phyloP scores from a whole-genome alignment of 768 basidiomycete genomes.

The Xanthoconium purpureum region DNA sequence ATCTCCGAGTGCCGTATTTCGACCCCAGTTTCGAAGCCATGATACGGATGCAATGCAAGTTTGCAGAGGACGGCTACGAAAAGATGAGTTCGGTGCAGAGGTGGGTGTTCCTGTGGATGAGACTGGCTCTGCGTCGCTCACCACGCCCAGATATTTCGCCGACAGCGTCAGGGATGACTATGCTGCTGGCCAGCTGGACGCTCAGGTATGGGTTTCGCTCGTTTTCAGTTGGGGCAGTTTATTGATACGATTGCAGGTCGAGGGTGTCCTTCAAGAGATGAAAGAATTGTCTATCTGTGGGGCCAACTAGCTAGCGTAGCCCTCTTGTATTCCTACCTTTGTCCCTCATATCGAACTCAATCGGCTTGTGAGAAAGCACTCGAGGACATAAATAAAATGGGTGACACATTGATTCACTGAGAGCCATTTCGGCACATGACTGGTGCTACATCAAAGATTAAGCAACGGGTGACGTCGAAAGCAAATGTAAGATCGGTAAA shows the following conservation, averaged over 20 bases:
- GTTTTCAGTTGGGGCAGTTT: neutral
- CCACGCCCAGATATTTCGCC: slow-evolving; percentile 67
- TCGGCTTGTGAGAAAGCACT: neutral
- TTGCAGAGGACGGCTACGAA: slow-evolving; percentile 98
- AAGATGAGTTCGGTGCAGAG: slow-evolving; percentile 93
- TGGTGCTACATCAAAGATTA: slow-evolving; percentile 23
- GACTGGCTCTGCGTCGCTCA: neutral
- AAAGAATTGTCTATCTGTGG: slow-evolving; percentile 93
- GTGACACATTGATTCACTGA: slow-evolving; percentile 8
- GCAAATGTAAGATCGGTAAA: neutral
- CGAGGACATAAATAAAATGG: neutral
- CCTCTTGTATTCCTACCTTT: slow-evolving; percentile 9
- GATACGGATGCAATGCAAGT: slow-evolving; percentile 97
- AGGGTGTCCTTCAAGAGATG: slow-evolving; percentile 96
- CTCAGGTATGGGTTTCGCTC: slow-evolving; percentile 55
- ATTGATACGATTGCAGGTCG: slow-evolving; percentile 55
- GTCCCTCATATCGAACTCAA: neutral
- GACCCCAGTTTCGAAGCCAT: slow-evolving; percentile 99
- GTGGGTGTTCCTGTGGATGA: slow-evolving; percentile 31
- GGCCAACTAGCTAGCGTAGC: slow-evolving; percentile 32
- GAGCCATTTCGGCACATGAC: slow-evolving; percentile 6
- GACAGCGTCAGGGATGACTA: slow-evolving; percentile 94
- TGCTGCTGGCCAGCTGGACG: slow-evolving; percentile 92
- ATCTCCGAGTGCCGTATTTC: slow-evolving; percentile 95
- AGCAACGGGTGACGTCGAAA: slow-evolving; percentile 4